Evolutionary conservation across 2,329 filamentous ascomycete species (phyloP).

Genomic region (Monosporascus sp.): DNA sequence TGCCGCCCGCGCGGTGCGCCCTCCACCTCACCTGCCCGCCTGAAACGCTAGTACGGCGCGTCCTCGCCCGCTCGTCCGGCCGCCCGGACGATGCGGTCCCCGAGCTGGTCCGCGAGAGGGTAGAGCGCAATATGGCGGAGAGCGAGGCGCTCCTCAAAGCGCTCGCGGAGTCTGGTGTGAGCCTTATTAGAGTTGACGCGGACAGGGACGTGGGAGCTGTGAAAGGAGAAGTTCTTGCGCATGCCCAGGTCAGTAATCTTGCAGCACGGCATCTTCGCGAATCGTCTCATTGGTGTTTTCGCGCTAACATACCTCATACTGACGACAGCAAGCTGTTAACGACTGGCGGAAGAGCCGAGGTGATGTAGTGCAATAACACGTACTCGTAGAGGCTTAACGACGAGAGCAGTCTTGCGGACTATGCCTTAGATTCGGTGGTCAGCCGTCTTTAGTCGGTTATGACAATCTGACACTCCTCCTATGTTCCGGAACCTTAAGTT

Average conservation of each 20-base stretch:
- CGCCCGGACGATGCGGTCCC: conserved; percentile 11
- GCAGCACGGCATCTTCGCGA: too few species aligned
- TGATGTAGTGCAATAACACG: too few species aligned
- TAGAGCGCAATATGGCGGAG: conserved; percentile 6
- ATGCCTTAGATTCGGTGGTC: too few species aligned
- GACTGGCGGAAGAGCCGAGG: too few species aligned
- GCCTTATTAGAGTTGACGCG: conserved; percentile 5
- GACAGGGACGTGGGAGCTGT: conserved; percentile 7
- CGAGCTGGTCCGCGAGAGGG: conserved; percentile 4
- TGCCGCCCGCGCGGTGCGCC: conserved; percentile 4
- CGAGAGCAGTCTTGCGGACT: too few species aligned
- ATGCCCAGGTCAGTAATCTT: conserved; percentile 7
- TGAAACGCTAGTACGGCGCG: conserved; percentile 5
- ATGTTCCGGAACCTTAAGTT: too few species aligned
- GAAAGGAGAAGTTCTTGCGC: conserved; percentile 5
- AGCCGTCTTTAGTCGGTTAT: too few species aligned
- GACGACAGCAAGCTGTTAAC: too few species aligned
- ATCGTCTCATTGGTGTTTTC: too few species aligned
- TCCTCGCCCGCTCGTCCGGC: conserved; percentile 9
- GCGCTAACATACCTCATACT: too few species aligned
- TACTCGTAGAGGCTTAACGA: too few species aligned
- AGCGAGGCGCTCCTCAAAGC: conserved; percentile 6
- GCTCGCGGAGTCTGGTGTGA: conserved; percentile 7
- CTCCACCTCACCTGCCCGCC: conserved; percentile 9
- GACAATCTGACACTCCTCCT: too few species aligned